Conservation (phyloP, 2,329 filamentous ascomycete genomes). For the Monilinia vaccinii-corymbosi region DNA sequence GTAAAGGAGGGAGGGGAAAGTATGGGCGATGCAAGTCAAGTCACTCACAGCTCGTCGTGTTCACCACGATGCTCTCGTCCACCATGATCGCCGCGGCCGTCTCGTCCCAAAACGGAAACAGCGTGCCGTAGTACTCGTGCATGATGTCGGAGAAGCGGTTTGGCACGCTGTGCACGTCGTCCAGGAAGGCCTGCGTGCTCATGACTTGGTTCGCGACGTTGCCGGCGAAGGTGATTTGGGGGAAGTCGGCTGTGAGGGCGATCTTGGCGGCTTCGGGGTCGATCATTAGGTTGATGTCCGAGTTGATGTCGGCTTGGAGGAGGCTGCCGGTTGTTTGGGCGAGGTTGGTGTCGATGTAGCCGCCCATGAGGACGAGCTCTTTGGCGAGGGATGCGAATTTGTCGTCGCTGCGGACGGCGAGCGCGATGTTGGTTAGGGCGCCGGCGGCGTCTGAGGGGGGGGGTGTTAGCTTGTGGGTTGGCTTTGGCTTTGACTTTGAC, state of each 20-base stretch:
- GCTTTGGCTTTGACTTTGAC: background rate
- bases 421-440: conserved; percentile 40
- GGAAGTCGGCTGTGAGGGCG: conserved; percentile 38
- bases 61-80: conserved; percentile 32
- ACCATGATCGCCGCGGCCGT: conserved; percentile 35
- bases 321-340: conserved; percentile 26
- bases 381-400: conserved; percentile 38
- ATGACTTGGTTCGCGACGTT: conserved; percentile 41
- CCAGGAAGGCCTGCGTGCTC: conserved; percentile 32
- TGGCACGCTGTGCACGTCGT: conserved; percentile 31
- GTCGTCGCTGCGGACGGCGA: conserved; percentile 38
- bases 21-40: no score
- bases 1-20: no score
- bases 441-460: conserved; percentile 30
- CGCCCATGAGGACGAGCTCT: conserved; percentile 42
- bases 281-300: conserved; percentile 41
- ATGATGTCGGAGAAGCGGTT: conserved; percentile 34
- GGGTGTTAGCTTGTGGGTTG: background rate
- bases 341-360: conserved; percentile 38
- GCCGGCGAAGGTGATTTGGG: conserved; percentile 36
- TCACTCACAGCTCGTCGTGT: conserved; percentile 30
- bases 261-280: conserved; percentile 43
- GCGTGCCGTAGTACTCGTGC: conserved; percentile 32
- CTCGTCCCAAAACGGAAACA: conserved; percentile 39
- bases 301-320: conserved; percentile 25